These are phyloP conservation scores for Lithospermum erythrorhizon DNA, from an alignment of 257 asterid species.

Conservation along the genomic window DNA sequence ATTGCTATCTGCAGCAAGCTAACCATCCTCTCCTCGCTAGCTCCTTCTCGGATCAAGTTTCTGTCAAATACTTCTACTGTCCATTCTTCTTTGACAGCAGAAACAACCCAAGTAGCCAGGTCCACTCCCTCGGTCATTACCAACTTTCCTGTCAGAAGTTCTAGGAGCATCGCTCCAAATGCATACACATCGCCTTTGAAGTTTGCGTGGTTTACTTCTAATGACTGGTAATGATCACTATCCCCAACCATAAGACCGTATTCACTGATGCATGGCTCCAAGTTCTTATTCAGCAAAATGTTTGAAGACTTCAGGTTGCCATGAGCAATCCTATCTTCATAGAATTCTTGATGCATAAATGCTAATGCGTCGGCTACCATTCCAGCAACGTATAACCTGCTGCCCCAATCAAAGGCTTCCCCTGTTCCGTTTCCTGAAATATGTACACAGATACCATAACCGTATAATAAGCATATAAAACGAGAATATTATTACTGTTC, in stretches of 20 bases:
- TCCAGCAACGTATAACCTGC: constrained; percentile 37
- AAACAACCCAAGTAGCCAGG: constrained; percentile 59
- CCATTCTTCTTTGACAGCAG: constrained; percentile 71
- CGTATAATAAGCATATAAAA: too few relatives aligned
- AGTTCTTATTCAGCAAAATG: constrained; percentile 38
- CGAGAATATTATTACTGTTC: background rate
- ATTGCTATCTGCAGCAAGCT: constrained; percentile 49
- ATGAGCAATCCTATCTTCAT: constrained; percentile 39
- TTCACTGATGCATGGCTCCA: constrained; percentile 57
- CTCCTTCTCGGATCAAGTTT: constrained; percentile 47
- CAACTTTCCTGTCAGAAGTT: constrained; percentile 57
- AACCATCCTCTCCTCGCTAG: constrained; percentile 65
- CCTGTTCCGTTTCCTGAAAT: constrained; percentile 26
- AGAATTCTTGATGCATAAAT: constrained; percentile 55
- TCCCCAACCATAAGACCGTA: constrained; percentile 45
- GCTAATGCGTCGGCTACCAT: constrained; percentile 45
- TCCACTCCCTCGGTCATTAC: constrained; percentile 39
- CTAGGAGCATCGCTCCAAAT: constrained; percentile 61
- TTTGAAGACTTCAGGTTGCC: constrained; percentile 79
- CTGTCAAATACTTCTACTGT: constrained; percentile 66
- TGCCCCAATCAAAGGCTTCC: constrained; percentile 44
- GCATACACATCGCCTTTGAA: constrained; percentile 45
- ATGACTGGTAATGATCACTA: constrained; percentile 12
- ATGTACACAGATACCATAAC: background rate
- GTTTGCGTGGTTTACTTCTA: constrained; percentile 14